Base-by-base conservation (phyloP, 495 filamentous ascomycete genomes). In the Pyronema domesticum region DNA sequence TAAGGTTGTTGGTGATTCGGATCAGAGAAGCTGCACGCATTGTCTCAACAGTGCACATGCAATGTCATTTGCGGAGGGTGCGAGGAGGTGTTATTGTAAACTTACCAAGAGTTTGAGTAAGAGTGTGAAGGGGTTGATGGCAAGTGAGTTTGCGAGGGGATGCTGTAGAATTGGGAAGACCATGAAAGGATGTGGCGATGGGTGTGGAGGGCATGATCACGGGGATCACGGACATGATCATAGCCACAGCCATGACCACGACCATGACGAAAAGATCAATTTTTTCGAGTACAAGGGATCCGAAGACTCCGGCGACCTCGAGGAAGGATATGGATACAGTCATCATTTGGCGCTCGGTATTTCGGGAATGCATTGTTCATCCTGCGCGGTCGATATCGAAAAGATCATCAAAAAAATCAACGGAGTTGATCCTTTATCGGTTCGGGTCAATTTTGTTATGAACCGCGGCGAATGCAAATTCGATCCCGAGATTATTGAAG, bases 361-460 rank as follows among this genome's bases (percentile, higher is more conserved):
- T 19, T 56, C 62, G 35, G 61, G 62, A 23, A 65, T 65, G 62
- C 65, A 62, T 6, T 65, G 62, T 48, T 61, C 62, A 3, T 55
- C 57, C 4, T 65, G 62, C 37, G 61, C 62, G 4, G 62, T 64
- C 42, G 63, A 65, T 34, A 55, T 56, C 13, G 33, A 45, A 1
- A 56, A 64, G 15, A 50, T 64, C 6, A 39, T 65, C 15, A 40
- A 45, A 40, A 51, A 62, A 0, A 64, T 57, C 42, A 44, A 40
- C 6, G 62, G 62, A 0, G 56, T 65, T n/a, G 55, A 61, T 1
- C 13, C 47, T 13, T 45, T 54, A 10, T 59, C 51, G 40, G 61
- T 65, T 10, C 56, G 55, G 18, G 62, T 64, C 6, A 65, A 56
- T 37, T 65, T 65, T 42, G 39, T 65, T 7, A 55, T 65, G 39